Evolutionary conservation across 768 basidiomycete genomes (phyloP), one percentile per base, ranked within the genome.

Genomic region (Ramaria rubella): DNA sequence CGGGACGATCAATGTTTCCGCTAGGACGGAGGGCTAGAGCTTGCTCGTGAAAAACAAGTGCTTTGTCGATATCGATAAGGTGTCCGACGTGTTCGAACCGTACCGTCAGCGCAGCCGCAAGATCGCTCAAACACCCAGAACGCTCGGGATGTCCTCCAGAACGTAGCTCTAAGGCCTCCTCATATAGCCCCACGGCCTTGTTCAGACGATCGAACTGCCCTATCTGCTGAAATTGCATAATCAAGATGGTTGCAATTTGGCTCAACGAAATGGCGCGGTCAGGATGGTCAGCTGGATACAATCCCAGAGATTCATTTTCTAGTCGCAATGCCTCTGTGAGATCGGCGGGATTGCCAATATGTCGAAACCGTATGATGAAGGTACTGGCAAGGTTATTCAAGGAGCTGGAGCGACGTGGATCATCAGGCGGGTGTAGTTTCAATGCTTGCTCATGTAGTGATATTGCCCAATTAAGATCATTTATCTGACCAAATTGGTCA

Each of bases 51-150:
- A 64, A 49, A 19, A 29, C 30, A 55, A 57, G 65, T n/a, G 64
- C 68, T 38, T 57, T 58, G 17, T 57, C n/a, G 15, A 60, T 26
- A 42, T 69, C 68, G 29, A 43, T 57, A 3, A 23, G 31, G 34
- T 59, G 61, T 6, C 58, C 61, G 14, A 60, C 61, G 4, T 64
- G 50, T 23, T 63, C 59, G 52, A 58, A 70, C 11, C 68, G 62
- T 36, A 17, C 17, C 34, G 34, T 8, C 17, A 36, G 34, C 17
- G 34, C 17, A 36, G 34, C 7, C 8, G 34, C 34, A 36, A 36
- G 34, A 17, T 36, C 4, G 49, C 38, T 15, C 7, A 65, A 52
- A 11, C 42, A 44, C 4, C 8, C 12, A 19, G 50, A 27, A 27
- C 50, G 66, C 27, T 57, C 24, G 26, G 58, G 55, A 58, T 64